A percentile compares a stretch with the other conserved stretches of the same genome.
These are phyloP conservation scores for Mucor indicus DNA, from an alignment of 371 early-diverging fungal genomes.

Conservation along the genomic window DNA sequence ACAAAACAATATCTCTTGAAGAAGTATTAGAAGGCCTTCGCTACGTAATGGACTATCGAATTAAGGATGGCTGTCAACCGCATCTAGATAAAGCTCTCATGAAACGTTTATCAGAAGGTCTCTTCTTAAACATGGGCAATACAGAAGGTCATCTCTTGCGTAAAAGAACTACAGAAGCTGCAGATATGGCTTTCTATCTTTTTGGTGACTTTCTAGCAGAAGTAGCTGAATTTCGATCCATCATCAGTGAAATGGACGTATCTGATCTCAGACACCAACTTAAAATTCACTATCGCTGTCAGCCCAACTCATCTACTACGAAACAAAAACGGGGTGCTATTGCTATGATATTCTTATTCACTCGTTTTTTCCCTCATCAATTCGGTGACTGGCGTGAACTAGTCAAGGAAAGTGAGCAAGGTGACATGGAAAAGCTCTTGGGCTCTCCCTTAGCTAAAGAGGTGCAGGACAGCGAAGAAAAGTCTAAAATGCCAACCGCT, in stretches of 20 bases:
- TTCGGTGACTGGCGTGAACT: conserved; percentile 90
- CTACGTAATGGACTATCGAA: conserved; percentile 92
- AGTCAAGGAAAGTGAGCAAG: conserved; percentile 75
- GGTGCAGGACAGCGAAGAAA: conserved; percentile 15
- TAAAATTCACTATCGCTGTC: conserved; percentile 81
- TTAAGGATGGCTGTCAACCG: conserved; percentile 81
- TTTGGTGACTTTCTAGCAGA: conserved; percentile 95
- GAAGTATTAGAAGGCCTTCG: conserved; percentile 88
- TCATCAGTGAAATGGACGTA: conserved; percentile 72
- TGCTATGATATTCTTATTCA: conserved; percentile 69
- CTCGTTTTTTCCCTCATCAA: conserved; percentile 31
- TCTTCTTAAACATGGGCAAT: conserved; percentile 74
- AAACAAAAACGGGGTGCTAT: conserved; percentile 72
- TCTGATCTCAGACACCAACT: conserved; percentile 76
- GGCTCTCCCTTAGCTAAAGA: conserved; percentile 29
- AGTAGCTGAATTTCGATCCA: conserved; percentile 66
- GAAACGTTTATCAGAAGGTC: conserved; percentile 81
- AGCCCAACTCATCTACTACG: conserved; percentile 55
- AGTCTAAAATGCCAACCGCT: conserved; percentile 25
- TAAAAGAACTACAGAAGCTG: conserved; percentile 68
- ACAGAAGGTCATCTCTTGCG: conserved; percentile 63
- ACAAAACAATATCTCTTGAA: conserved; percentile 71
- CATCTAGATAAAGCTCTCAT: conserved; percentile 80
- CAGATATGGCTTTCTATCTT: conserved; percentile 83
- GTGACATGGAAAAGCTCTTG: conserved; percentile 64